Conservation (phyloP, 768 basidiomycete species). For the Russula sp. region DNA sequence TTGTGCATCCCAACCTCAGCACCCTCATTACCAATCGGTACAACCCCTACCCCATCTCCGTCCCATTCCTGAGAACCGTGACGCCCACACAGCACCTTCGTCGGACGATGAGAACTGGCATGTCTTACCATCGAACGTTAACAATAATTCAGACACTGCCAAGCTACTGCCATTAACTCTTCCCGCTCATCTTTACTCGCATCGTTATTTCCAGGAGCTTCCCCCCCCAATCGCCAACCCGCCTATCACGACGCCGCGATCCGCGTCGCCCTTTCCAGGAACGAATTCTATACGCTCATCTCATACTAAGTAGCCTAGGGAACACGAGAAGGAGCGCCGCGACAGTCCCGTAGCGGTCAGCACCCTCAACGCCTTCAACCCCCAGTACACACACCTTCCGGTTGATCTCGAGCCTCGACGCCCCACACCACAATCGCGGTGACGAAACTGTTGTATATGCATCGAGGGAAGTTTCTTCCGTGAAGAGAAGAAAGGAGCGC, state of each 20-base stretch:
- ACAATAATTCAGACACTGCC: constrained; percentile 17
- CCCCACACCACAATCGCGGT: constrained; percentile 29
- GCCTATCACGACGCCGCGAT: constrained; percentile 12
- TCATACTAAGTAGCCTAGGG: constrained; percentile 25
- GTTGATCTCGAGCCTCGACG: constrained; percentile 4
- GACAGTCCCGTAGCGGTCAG: constrained; percentile 38
- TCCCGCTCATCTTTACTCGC: constrained; percentile 48
- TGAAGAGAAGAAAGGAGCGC: constrained; percentile 40
- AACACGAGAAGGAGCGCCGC: constrained; percentile 29
- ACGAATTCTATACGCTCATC: constrained; percentile 7
- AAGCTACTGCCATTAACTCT: constrained; percentile 26
- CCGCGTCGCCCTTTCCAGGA: constrained; percentile 9
- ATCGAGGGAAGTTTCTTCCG: constrained; percentile 25
- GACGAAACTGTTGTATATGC: constrained; percentile 29
- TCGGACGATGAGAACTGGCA: constrained; percentile 45
- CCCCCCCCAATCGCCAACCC: constrained; percentile 35
- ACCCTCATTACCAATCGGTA: background rate
- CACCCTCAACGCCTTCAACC: constrained; percentile 59
- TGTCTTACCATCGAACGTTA: constrained; percentile 29
- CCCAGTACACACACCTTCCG: constrained; percentile 33
- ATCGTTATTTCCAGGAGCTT: constrained; percentile 42
- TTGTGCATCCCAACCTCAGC: constrained; percentile 12
- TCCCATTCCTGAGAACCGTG: constrained; percentile 9
- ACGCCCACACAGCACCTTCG: constrained; percentile 26
- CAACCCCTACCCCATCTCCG: constrained; percentile 18